Conservation (phyloP, 345 rosid species). For the Citrus sp. region DNA sequence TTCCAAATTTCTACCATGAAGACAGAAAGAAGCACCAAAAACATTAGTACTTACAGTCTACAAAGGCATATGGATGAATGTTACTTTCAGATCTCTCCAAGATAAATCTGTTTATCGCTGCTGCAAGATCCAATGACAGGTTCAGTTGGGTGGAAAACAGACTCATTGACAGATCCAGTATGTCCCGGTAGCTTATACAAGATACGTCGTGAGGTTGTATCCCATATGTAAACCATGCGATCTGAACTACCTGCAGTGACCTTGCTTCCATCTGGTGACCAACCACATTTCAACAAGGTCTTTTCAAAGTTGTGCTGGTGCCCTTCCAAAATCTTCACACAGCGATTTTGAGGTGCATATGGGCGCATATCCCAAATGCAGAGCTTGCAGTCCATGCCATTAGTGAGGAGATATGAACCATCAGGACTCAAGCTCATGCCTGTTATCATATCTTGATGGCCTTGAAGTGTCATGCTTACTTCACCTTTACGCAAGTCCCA, state of each 20-base stretch:
- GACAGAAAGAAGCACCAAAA: neutral
- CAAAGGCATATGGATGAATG: neutral
- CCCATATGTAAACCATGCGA: constrained; percentile 97
- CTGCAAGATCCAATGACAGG: constrained; percentile 95
- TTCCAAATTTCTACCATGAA: neutral
- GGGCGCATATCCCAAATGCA: constrained; percentile 99
- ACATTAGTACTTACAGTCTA: constrained; percentile 3
- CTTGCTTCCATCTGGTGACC: constrained; percentile 97
- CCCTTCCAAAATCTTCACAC: constrained; percentile 87
- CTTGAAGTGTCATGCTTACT: constrained; percentile 85
- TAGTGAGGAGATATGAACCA: constrained; percentile 94
- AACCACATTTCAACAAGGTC: constrained; percentile 79
- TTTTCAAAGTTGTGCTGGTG: constrained; percentile 98
- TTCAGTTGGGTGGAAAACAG: constrained; percentile 79
- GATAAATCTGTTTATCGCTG: constrained; percentile 87
- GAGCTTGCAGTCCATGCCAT: constrained; percentile 92
- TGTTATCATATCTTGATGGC: constrained; percentile 94
- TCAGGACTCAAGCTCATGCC: constrained; percentile 94
- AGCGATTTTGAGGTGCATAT: constrained; percentile 92
- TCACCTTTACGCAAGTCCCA: constrained; percentile 96
- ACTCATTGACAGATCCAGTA: constrained; percentile 85
- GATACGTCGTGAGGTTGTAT: constrained; percentile 81
- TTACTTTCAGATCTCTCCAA: constrained; percentile 73
- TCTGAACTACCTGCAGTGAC: constrained; percentile 95
- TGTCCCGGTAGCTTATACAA: constrained; percentile 97